phyloP scores from a whole-genome alignment of 2,329 filamentous ascomycete species.

The Beauveria bassiana region DNA sequence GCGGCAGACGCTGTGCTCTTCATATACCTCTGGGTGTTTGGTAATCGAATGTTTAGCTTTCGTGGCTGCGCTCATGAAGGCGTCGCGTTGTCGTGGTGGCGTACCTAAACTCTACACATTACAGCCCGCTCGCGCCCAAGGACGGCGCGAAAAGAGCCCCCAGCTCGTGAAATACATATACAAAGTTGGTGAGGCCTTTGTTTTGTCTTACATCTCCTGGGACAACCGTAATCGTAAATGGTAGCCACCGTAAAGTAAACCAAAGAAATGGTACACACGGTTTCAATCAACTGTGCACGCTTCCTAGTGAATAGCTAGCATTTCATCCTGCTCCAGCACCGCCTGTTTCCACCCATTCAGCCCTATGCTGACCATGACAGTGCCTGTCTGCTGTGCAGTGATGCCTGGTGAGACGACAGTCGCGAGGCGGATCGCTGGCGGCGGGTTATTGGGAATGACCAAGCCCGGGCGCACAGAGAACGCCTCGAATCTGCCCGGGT shows the following conservation, averaged over 20 bases:
- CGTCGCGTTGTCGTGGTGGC: background rate
- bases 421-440: conserved; percentile 20
- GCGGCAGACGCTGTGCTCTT: background rate
- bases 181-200: background rate
- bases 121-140: background rate
- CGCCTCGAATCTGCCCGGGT: conserved; percentile 25
- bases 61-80: background rate
- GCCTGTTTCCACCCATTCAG: conserved; percentile 28
- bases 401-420: conserved; percentile 25
- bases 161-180: background rate
- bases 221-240: background rate
- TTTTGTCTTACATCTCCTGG: too few relatives aligned
- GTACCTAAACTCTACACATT: background rate
- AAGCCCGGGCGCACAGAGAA: conserved; percentile 29
- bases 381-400: conserved; percentile 27
- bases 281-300: too few relatives aligned
- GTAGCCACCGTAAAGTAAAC: background rate
- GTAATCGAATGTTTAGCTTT: background rate
- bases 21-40: background rate
- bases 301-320: background rate
- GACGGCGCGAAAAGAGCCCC: background rate
- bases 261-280: background rate
- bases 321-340: conserved; percentile 26
- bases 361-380: conserved; percentile 28
- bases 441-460: conserved; percentile 21